Base-by-base conservation (phyloP, 371 early-diverging fungal species). In the Apophysomyces elegans region DNA sequence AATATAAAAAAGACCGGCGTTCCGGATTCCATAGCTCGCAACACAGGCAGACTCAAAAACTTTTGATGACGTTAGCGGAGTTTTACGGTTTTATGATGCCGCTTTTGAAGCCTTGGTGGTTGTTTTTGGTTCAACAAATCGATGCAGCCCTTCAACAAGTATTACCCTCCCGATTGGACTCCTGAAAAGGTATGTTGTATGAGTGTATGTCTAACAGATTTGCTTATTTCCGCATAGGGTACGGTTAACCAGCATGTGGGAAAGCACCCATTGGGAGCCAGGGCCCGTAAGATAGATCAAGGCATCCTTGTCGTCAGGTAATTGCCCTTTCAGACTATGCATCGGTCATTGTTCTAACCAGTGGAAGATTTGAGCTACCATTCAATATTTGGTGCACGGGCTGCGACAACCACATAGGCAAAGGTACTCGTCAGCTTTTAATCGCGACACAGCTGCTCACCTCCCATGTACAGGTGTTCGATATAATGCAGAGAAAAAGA, bases 401-500 rank as follows among this genome's bases (percentile, higher is more conserved):
- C 11, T 96, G 97, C 74, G 83, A 90, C 54, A 88, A 89, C 9
- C 90, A 94, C 73, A 85, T 96, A 59, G 95, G 93, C 56, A 91
- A 86, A 84, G 95, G 95, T 86, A 85, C 35, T 56, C 50, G 7
- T 12, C 4, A 21, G 13, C 58, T 35, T 12, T 58, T 54, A 5
- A 18, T 47, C 35, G n/a, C 36, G n/a, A 13, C 14, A 7, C 13
- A 8, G 21, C 44, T 18, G 16, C 13, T 38, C 16, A 11, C 12
- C 1, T 47, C 21, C 21, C 21, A 41, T 35, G 16, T 9, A 26
- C 64, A 91, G 93, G 95, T 56, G 93, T 94, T 13, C 84, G 97
- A 44, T 96, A 91, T 69, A 97, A 97, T 83, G 96, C 98, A 1
- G 94, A 96, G 71, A 97, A 97, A 85, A 95, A 92, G 69, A 92